These are phyloP conservation scores for Sarcodon sp. DNA, from an alignment of 768 basidiomycete genomes.

Conservation along the genomic window DNA sequence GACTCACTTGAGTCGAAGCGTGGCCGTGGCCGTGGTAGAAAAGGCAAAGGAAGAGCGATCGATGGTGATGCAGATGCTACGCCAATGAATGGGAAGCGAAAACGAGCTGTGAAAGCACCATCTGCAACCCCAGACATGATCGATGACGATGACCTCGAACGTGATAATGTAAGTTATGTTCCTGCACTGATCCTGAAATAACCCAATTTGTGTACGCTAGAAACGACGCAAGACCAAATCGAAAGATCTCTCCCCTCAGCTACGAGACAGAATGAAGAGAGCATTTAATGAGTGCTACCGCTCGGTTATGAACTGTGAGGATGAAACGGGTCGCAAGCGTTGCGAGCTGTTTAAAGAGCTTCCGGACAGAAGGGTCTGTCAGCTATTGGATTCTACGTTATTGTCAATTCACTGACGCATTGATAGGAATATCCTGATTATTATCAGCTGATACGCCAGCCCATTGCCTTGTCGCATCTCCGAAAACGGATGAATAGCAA, in stretches of 20 bases:
- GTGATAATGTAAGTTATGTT: conserved; percentile 38
- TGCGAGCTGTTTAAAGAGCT: conserved; percentile 82
- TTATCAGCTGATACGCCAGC: conserved; percentile 75
- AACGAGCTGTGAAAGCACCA: conserved; percentile 59
- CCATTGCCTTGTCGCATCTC: conserved; percentile 81
- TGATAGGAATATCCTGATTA: conserved; percentile 82
- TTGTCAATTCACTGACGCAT: conserved; percentile 8
- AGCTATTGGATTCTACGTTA: neutral
- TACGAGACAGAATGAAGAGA: conserved; percentile 75
- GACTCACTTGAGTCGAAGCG: conserved; percentile 36
- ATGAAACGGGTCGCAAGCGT: conserved; percentile 62
- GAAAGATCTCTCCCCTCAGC: conserved; percentile 39
- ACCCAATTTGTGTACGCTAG: conserved; percentile 21
- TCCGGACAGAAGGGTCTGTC: conserved; percentile 61
- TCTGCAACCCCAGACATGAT: conserved; percentile 65
- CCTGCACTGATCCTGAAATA: neutral
- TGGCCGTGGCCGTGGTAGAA: conserved; percentile 38
- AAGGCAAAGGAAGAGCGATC: conserved; percentile 48
- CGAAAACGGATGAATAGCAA: conserved; percentile 59
- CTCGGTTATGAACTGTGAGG: conserved; percentile 61
- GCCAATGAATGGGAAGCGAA: conserved; percentile 53
- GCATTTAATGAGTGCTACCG: conserved; percentile 65
- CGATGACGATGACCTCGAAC: conserved; percentile 71
- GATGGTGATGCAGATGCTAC: conserved; percentile 16
- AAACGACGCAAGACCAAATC: conserved; percentile 78